Evolutionary conservation across 1,139 yeast species (phyloP).

Genomic region (Taphrina flavorubra): DNA sequence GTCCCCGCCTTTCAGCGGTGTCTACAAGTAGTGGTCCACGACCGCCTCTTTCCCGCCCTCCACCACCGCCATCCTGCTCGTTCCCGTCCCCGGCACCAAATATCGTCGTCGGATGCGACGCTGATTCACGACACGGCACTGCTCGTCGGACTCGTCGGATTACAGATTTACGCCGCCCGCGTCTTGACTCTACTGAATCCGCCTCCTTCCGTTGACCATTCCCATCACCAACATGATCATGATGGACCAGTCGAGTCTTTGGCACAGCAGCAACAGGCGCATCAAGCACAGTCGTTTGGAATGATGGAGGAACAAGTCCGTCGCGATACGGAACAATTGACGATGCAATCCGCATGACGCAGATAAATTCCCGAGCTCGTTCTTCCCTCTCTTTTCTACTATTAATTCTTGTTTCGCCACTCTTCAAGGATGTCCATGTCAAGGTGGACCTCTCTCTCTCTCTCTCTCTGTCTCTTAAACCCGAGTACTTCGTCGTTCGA

Average conservation of each 20-base stretch:
- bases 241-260: no score
- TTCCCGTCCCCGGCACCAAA: slow-evolving; percentile 8
- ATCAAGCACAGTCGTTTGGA: background rate
- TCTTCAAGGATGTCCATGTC: no score
- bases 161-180: slow-evolving; percentile 40
- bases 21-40: background rate
- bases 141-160: slow-evolving; percentile 38
- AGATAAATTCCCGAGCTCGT: no score
- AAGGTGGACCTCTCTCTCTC: no score
- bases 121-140: slow-evolving; percentile 38
- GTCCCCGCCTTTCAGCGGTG: background rate
- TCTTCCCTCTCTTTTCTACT: background rate
- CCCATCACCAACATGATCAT: no score
- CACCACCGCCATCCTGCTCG: slow-evolving; percentile 22
- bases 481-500: no score
- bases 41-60: background rate
- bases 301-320: background rate
- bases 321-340: background rate
- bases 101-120: no score
- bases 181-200: background rate
- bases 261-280: background rate
- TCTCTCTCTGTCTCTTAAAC: no score
- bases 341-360: background rate
- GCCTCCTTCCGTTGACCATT: no score
- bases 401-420: background rate